Evolutionary conservation across 805 yeast species (phyloP), one percentile per base, ranked within the genome.

Genomic region (Cephaloascus albidus): DNA sequence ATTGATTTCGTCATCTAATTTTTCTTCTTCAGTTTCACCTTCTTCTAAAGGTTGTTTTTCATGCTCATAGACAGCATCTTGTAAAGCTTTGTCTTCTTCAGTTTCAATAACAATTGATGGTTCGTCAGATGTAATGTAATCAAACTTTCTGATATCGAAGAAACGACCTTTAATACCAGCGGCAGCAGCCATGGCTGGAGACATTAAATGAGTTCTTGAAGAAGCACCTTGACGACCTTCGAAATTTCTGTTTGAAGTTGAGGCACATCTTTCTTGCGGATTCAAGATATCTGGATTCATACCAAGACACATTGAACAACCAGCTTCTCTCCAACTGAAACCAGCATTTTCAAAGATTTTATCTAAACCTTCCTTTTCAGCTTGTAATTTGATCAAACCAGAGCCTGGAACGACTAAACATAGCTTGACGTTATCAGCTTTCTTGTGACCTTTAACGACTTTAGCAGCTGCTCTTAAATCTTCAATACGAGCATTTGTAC

Each of bases 121-220:
- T 52, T 77, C 81, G 47, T 72, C 76, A 46, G 72, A 54, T 35
- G 65, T 73, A 45, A 71, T 66, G 62, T 76, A 83, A 43, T 77
- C 67, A 60, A 74, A 85, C 40, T 85, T 82, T 65, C 98, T 81
- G 51, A 89, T 89, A 58, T 93, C 98, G 36, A 85, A 74, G 53
- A 93, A 81, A 55, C 81, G 87, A 49, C 98, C 98, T 41, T 74
- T 75, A 50, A 93, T 81, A 53, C 89, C 96, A 16, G 98, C 97
- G 17, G 97, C 97, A 26, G 98, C 98, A 36, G 98, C 98, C 98
- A 93, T 93, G 18, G 96, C 96, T 32, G 98, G 98, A 12, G 96
- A 86, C 95, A 90, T 87, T 58, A 93, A 75, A 60, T 93, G 98
- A 16, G 98, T 93, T 69, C 98, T 79, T 15, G 96, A 87, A 44